Percentiles rank a stretch among this genome's conserved stretches.
phyloP scores from a whole-genome alignment of 768 basidiomycete species.

The Trametes gibbosa region DNA sequence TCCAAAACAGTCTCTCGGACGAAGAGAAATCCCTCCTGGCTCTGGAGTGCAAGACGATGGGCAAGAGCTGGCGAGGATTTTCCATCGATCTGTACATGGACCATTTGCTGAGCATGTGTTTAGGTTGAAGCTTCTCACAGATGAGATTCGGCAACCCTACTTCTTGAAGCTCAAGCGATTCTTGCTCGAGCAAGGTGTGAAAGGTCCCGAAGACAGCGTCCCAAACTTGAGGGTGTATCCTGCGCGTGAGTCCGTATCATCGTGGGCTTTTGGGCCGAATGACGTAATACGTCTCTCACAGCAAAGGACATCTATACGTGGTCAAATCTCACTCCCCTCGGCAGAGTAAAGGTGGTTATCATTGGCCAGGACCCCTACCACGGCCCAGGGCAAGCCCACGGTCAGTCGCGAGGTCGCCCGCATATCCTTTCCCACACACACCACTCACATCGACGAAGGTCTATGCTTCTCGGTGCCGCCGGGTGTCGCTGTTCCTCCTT shows the following conservation, averaged over 20 bases:
- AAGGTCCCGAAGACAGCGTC: constrained; percentile 45
- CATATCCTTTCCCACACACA: constrained; percentile 1
- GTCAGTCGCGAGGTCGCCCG: constrained; percentile 36
- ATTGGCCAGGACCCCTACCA: constrained; percentile 92
- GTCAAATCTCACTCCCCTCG: constrained; percentile 79
- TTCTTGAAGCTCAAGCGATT: constrained; percentile 71
- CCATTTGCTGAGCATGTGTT: background rate
- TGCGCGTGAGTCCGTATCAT: constrained; percentile 55
- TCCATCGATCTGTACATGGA: background rate
- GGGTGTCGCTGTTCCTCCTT: constrained; percentile 75
- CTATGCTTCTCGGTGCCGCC: constrained; percentile 87
- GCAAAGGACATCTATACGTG: constrained; percentile 89
- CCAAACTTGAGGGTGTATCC: constrained; percentile 68
- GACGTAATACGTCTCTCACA: constrained; percentile 18
- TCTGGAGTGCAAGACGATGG: constrained; percentile 73
- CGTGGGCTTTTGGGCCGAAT: too few relatives aligned
- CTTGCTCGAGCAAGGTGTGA: constrained; percentile 63
- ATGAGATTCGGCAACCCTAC: constrained; percentile 75
- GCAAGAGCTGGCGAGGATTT: constrained; percentile 60
- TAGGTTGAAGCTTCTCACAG: constrained; percentile 73
- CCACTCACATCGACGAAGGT: constrained; percentile 41
- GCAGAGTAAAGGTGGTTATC: constrained; percentile 84
- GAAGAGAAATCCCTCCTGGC: constrained; percentile 56
- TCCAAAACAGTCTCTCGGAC: constrained; percentile 50
- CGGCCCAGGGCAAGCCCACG: constrained; percentile 78